Evolutionary conservation across 352 stramenopile species (phyloP).

Genomic region (Phytophthora vignae): DNA sequence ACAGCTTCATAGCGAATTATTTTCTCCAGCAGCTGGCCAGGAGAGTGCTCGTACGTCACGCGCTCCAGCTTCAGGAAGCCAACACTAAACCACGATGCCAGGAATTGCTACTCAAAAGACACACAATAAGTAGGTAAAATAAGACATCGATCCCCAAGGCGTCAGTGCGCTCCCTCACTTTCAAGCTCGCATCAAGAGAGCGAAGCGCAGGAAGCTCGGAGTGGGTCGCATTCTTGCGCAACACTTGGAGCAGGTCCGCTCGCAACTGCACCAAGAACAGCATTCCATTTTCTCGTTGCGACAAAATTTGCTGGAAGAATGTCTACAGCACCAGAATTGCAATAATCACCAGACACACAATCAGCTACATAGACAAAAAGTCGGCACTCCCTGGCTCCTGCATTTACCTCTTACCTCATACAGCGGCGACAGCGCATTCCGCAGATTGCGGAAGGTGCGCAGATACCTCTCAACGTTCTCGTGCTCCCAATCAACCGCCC

Average conservation of each 20-base stretch:
- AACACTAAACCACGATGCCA: constrained; percentile 94
- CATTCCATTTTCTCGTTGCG: constrained; percentile 83
- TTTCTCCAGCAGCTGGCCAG: constrained; percentile 94
- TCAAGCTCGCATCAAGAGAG: constrained; percentile 77
- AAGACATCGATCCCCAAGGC: neutral
- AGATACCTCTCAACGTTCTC: constrained; percentile 82
- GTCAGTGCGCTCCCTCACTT: constrained; percentile 41
- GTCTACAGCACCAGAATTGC: constrained; percentile 42
- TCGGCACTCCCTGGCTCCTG: neutral
- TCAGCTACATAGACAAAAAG: too few species aligned
- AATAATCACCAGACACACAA: neutral
- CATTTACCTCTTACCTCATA: constrained; percentile 55
- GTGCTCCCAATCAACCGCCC: constrained; percentile 64
- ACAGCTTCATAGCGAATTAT: constrained; percentile 96
- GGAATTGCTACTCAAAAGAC: constrained; percentile 66
- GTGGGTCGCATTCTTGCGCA: constrained; percentile 63
- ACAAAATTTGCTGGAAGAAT: constrained; percentile 87
- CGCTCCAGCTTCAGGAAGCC: constrained; percentile 91
- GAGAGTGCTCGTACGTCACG: constrained; percentile 94
- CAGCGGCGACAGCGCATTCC: constrained; percentile 62
- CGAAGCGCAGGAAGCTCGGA: constrained; percentile 62
- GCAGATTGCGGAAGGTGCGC: constrained; percentile 71
- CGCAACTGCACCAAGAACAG: constrained; percentile 85
- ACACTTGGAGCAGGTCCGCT: constrained; percentile 68
- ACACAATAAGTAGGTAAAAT: neutral